phyloP scores from a whole-genome alignment of 352 stramenopile species.

The Globisporangium canariense region DNA sequence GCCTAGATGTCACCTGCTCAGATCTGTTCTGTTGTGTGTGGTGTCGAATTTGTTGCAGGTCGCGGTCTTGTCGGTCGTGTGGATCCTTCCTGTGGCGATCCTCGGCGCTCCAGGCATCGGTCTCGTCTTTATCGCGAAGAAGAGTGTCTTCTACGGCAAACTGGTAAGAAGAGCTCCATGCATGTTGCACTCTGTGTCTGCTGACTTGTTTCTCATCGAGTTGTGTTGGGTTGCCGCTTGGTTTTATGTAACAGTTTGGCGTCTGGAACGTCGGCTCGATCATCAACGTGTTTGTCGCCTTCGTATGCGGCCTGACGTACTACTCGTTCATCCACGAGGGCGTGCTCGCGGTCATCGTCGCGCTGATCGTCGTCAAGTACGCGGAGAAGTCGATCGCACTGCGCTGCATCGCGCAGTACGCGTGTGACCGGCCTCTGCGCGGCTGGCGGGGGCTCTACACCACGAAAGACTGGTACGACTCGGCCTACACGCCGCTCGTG shows the following conservation, averaged over 20 bases:
- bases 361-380: conserved; percentile 60
- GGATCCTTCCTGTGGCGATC: conserved; percentile 58
- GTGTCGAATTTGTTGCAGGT: conserved; percentile 26
- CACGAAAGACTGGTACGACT: conserved; percentile 86
- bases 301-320: conserved; percentile 55
- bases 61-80: conserved; percentile 54
- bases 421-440: conserved; percentile 51
- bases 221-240: neutral
- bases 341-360: conserved; percentile 54
- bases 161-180: conserved; percentile 23
- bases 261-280: conserved; percentile 72
- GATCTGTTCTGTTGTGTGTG: conserved; percentile 12
- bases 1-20: neutral
- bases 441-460: conserved; percentile 81
- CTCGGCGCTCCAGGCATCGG: conserved; percentile 62
- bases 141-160: conserved; percentile 77
- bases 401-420: conserved; percentile 77
- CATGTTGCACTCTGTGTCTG: neutral
- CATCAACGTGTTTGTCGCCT: conserved; percentile 66
- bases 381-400: conserved; percentile 64
- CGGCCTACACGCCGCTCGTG: conserved; percentile 75
- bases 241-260: conserved; percentile 25
- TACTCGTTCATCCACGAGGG: conserved; percentile 67
- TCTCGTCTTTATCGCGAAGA: conserved; percentile 63
- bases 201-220: neutral